Base-by-base conservation (phyloP, 2,329 filamentous ascomycete species). In the Macrophomina tecta region DNA sequence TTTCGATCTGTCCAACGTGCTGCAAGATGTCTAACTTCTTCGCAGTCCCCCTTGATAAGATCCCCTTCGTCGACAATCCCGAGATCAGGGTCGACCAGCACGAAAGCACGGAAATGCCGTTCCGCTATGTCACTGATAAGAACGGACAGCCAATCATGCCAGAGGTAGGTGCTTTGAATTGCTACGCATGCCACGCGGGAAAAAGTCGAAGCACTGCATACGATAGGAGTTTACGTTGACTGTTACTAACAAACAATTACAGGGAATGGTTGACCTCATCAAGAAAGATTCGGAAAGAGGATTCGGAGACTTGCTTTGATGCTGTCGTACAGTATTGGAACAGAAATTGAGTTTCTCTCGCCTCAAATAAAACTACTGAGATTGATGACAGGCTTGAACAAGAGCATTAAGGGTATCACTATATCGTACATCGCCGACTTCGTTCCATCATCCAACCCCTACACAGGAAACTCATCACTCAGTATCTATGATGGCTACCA, bases 81-180 rank as follows among this genome's bases (percentile, higher is more conserved):
- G 94, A 98, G 76, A 86, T 99, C 75, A 90, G 90, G 75, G 90
- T 98, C 78, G 92, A 92, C 77, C 90, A 95, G 76, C 90, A 97
- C 75, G 95, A 99, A 81, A 95, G 91, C 77, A 97, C 94, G 0
- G 86, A 97, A 79, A 98, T 99, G 95, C 95, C 95, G 0, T 99
- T 99, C 80, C 92, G 95, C 72, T 99, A 99, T 76, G 94, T 99
- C 61, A 90, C 87, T 75, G 89, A 86, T 62, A 82, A 87, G 11
- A 83, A 91, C 66, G 93, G 91, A 52, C 84, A 92, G 71, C 92
- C 94, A 0, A 89, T 97, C 67, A 97, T 99, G 93, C 95, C 95
- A 28, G 86, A 91, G 82, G 94, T 97, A 80, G 81, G 85, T 77
- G 16, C 18, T 32, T 42, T 42, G 5, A 18, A 9, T 38, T 8